phyloP scores from a whole-genome alignment of 1,284 basidiomycete genomes.

The Tilletia setariae region DNA sequence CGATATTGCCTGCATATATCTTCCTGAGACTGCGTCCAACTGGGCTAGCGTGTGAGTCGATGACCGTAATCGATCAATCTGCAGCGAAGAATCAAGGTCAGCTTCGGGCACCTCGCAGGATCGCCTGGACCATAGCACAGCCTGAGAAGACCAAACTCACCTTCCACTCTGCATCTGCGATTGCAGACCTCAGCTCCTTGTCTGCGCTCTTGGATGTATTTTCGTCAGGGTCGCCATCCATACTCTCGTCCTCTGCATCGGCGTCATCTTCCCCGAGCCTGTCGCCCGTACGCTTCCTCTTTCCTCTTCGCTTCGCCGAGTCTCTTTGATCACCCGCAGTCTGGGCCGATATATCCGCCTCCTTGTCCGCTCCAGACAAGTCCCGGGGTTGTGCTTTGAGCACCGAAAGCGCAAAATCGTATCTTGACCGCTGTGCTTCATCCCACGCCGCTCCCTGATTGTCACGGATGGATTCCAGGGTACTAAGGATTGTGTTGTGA shows the following conservation, averaged over 20 bases:
- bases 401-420: constrained; percentile 6
- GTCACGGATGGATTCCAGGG: no score
- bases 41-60: constrained; percentile 10
- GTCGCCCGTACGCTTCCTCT: background rate
- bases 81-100: background rate
- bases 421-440: background rate
- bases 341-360: background rate
- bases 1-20: constrained; percentile 11
- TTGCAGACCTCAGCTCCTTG: background rate
- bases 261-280: background rate
- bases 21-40: background rate
- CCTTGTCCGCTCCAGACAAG: background rate
- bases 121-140: no score
- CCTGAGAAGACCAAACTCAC: background rate
- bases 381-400: background rate
- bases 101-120: no score
- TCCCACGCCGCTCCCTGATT: constrained; percentile 4
- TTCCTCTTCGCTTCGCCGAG: background rate
- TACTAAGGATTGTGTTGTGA: no score
- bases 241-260: background rate
- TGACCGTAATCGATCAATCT: constrained; percentile 6
- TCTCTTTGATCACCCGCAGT: background rate
- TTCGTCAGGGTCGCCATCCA: background rate
- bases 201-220: background rate
- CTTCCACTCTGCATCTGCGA: constrained; percentile 10